phyloP scores from a whole-genome alignment of 164 flowering plant genomes.

The Houttuynia cordata region DNA sequence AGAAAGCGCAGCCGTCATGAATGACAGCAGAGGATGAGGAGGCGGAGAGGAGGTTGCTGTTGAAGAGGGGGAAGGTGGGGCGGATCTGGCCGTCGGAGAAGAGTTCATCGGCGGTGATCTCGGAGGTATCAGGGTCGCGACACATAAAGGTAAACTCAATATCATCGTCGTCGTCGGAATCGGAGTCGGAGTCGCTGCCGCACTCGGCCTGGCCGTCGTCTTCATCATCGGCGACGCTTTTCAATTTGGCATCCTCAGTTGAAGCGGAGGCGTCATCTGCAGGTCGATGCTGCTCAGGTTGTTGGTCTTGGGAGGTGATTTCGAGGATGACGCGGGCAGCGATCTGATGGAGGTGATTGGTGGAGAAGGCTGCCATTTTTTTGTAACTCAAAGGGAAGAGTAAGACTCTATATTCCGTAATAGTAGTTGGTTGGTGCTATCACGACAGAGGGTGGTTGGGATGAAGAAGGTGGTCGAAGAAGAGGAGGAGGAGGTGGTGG shows the following conservation, averaged over 20 bases:
- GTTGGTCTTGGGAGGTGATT: not conserved
- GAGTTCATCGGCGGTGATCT: slow-evolving; percentile 55
- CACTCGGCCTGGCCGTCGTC: not conserved
- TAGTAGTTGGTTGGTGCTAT: too few relatives aligned
- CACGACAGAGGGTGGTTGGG: too few relatives aligned
- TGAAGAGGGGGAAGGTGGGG: slow-evolving; percentile 40
- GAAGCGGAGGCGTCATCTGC: not conserved
- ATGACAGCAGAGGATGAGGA: not conserved
- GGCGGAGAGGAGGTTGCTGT: slow-evolving; percentile 12
- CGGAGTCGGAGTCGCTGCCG: slow-evolving; percentile 4
- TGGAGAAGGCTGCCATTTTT: too few relatives aligned
- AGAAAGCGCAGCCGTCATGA: slow-evolving; percentile 4
- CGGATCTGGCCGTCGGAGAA: slow-evolving; percentile 56
- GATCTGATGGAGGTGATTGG: not conserved
- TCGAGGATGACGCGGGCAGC: slow-evolving; percentile 2
- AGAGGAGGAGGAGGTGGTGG: too few relatives aligned
- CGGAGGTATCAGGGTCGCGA: slow-evolving; percentile 15
- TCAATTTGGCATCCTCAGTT: not conserved
- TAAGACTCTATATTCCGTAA: too few relatives aligned
- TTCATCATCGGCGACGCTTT: slow-evolving; percentile 5
- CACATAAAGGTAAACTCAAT: slow-evolving; percentile 46
- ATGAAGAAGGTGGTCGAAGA: too few relatives aligned
- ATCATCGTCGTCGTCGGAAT: slow-evolving; percentile 20
- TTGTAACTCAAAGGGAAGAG: too few relatives aligned
- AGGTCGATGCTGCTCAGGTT: too few relatives aligned